Percentiles rank a stretch among this genome's conserved stretches.
These are phyloP conservation scores for Chionographis japonica DNA, from an alignment of 106 monocot species.

Conservation along the genomic window DNA sequence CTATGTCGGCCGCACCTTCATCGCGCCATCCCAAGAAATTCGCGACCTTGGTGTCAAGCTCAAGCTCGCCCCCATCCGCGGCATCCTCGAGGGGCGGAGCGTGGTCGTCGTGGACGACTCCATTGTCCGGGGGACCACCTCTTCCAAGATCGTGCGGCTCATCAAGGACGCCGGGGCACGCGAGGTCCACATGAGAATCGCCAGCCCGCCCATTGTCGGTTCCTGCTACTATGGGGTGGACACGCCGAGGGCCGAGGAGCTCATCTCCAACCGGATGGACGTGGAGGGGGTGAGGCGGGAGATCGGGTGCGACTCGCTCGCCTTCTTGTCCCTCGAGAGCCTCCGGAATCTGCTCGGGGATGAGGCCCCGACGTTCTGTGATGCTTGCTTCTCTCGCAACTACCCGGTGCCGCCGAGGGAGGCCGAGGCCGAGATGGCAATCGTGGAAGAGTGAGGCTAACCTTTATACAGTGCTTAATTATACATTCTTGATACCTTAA, in stretches of 20 bases:
- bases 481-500: no score
- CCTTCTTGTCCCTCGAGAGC: constrained; percentile 10
- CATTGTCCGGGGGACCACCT: constrained; percentile 86
- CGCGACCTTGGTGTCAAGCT: constrained; percentile 79
- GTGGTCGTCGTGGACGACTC: constrained; percentile 91
- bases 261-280: constrained; percentile 16
- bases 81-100: constrained; percentile 62
- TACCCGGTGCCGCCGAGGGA: constrained; percentile 14
- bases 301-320: constrained; percentile 16
- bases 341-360: neutral
- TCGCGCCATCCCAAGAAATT: constrained; percentile 74
- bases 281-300: constrained; percentile 11
- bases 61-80: constrained; percentile 70
- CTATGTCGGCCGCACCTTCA: constrained; percentile 85
- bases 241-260: constrained; percentile 25
- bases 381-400: constrained; percentile 15
- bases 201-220: constrained; percentile 32
- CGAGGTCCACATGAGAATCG: constrained; percentile 73
- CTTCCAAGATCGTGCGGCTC: constrained; percentile 83
- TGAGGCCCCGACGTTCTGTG: constrained; percentile 6
- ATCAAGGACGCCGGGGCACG: constrained; percentile 67
- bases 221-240: constrained; percentile 50
- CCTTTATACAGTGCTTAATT: neutral
- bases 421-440: neutral
- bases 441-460: neutral